phyloP scores from a whole-genome alignment of 768 basidiomycete species.

The Tephrocybe sp. region DNA sequence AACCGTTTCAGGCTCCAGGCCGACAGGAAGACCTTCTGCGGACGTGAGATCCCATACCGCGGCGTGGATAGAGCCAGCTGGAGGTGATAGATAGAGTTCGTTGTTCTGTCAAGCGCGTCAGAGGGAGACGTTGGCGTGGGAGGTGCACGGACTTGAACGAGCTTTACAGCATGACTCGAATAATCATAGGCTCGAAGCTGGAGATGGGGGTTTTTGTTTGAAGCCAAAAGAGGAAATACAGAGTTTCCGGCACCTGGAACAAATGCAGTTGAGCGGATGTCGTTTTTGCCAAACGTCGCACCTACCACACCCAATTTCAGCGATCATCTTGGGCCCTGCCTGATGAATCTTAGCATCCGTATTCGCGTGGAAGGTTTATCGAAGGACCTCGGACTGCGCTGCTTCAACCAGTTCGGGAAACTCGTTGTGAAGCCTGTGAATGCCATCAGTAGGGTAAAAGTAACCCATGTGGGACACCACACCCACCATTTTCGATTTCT shows the following conservation, averaged over 20 bases:
- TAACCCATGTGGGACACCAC: background rate
- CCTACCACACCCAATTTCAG: constrained; percentile 91
- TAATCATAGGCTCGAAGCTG: constrained; percentile 86
- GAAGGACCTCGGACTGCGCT: constrained; percentile 58
- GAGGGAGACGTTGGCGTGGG: background rate
- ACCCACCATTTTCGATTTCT: constrained; percentile 85
- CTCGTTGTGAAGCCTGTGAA: constrained; percentile 81
- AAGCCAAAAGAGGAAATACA: constrained; percentile 82
- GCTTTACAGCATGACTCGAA: constrained; percentile 81
- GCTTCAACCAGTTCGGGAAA: constrained; percentile 85
- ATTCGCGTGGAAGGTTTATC: constrained; percentile 1
- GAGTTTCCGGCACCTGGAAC: constrained; percentile 92
- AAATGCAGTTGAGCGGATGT: background rate
- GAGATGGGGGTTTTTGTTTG: constrained; percentile 80
- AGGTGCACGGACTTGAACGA: constrained; percentile 68
- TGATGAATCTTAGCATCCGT: constrained; percentile 28
- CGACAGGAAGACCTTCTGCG: constrained; percentile 54
- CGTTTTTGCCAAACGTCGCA: background rate
- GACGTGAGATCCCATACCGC: constrained; percentile 92
- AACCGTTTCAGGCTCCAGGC: constrained; percentile 64
- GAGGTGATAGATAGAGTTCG: constrained; percentile 65
- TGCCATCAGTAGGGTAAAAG: background rate
- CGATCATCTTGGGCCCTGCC: constrained; percentile 77
- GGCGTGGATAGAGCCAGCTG: constrained; percentile 70
- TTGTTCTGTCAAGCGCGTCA: constrained; percentile 50